Base-by-base conservation (phyloP, 225 moss, liverwort and hornwort species). In the Takakia lepidozioides region DNA sequence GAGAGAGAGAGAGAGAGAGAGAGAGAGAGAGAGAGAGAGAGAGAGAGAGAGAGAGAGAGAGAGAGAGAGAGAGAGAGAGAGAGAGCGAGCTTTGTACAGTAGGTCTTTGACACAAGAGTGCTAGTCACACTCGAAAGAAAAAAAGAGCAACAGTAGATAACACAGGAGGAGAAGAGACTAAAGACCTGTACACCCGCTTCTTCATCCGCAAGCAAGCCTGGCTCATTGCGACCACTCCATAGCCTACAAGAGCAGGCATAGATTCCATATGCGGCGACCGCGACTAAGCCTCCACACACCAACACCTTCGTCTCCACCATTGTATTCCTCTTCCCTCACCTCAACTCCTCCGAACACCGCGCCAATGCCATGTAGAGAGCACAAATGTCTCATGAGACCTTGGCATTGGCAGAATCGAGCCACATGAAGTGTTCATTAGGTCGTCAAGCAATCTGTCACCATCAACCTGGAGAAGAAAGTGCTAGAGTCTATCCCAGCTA, bases 301-400 rank as follows among this genome's bases (percentile, higher is more conserved):
- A 76, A 48, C 56, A 64, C 67, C 43, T 57, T 46, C 26, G 66
- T 67, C 14, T 63, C 63, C 49, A 71, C 67, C 76, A 76, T 71
- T 38, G n/a, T n/a, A n/a, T 60, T 57, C 47, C 68, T 19, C 36
- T 22, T 32, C 57, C 34, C 69, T 63, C 34, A 10, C 27, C 4
- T 14, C 30, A 24, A 28, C 35, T 19, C 10, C n/a, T n/a, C n/a
- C n/a, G n/a, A n/a, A n/a, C n/a, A n/a, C n/a, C n/a, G n/a, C n/a
- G n/a, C n/a, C n/a, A n/a, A n/a, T n/a, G n/a, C n/a, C n/a, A n/a
- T n/a, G n/a, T n/a, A n/a, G n/a, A n/a, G n/a, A n/a, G n/a, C n/a
- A n/a, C n/a, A n/a, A n/a, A n/a, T n/a, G n/a, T n/a, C n/a, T n/a
- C n/a, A n/a, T n/a, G n/a, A n/a, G n/a, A n/a, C n/a, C n/a, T n/a